Evolutionary conservation across 345 rosid genomes (phyloP), one percentile per base, ranked within the genome.

Genomic region (Eucalyptus polyanthemos): DNA sequence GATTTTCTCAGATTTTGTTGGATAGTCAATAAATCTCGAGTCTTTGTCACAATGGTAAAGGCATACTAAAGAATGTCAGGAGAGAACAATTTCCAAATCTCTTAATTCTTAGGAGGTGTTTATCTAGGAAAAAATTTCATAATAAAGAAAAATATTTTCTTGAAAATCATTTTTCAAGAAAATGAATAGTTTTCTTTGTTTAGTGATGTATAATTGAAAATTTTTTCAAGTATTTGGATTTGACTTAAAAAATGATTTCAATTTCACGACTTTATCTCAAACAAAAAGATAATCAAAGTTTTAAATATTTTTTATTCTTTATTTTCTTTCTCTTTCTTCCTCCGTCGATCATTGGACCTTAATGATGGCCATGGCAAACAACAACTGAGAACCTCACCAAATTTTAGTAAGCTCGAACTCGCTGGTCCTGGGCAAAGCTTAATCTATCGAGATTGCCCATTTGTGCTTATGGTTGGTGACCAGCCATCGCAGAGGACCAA

Each of bases 401-500:
- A 53, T 19, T 53, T 53, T 21, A 19, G 25, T 53, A 53, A 53
- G 58, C 25, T 19, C 2, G 0, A 53, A 53, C 25, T 53, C 0
- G 1, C 2, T 8, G 1, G 5, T 11, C 58, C 3, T 19, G 2
- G 58, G 58, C 58, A 21, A 19, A 53, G 25, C 58, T 53, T 0
- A 0, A 19, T 53, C 25, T 0, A 0, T 0, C 2, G 0, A 53
- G 58, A 53, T 19, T 53, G 10, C 58, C 0, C 58, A 53, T 1
- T 2, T 0, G 0, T 0, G 14, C 13, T 29, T 56, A 56, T 56
- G 62, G 62, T 24, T 56, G 3, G 62, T 56, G 0, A 22, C 3
- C 0, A 0, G 3, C 14, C 0, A 0, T 56, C 2, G 0, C 0
- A 4, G 0, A 56, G 29, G 29, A 0, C 62, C 14, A 22, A 56